These are phyloP conservation scores for Amauroascus niger DNA, from an alignment of 2,329 filamentous ascomycete species.

Conservation along the genomic window DNA sequence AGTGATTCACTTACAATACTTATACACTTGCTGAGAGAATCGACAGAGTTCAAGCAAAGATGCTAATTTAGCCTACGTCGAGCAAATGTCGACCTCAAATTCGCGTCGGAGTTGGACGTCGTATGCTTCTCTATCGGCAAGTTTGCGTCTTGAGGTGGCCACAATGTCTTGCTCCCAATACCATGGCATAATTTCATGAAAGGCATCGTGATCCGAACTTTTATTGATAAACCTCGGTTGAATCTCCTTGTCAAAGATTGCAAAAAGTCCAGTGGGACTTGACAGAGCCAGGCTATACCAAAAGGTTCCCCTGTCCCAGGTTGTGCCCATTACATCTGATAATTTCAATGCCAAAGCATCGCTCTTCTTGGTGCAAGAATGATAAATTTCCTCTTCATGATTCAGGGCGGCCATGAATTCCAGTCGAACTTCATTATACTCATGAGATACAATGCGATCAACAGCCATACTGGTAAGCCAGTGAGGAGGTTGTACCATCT, in stretches of 20 bases:
- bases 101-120: too few relatives aligned
- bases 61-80: too few relatives aligned
- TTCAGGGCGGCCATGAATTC: constrained; percentile 20
- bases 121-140: too few relatives aligned
- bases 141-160: too few relatives aligned
- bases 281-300: constrained; percentile 19
- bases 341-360: neutral
- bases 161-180: constrained; percentile 4
- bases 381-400: constrained; percentile 14
- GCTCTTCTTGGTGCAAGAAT: neutral
- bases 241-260: constrained; percentile 14
- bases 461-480: constrained; percentile 24
- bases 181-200: constrained; percentile 1
- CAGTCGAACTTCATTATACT: constrained; percentile 14
- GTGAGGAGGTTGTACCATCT: constrained; percentile 26
- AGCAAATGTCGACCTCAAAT: too few relatives aligned
- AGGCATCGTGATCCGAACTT: neutral
- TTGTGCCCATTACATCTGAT: constrained; percentile 14
- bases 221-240: neutral
- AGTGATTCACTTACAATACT: too few relatives aligned
- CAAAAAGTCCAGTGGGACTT: constrained; percentile 19
- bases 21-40: too few relatives aligned
- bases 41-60: too few relatives aligned
- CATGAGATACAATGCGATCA: constrained; percentile 15
- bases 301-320: constrained; percentile 18